Evolutionary conservation across 805 yeast species (phyloP).

Genomic region (Wickerhamomyces queroliae): DNA sequence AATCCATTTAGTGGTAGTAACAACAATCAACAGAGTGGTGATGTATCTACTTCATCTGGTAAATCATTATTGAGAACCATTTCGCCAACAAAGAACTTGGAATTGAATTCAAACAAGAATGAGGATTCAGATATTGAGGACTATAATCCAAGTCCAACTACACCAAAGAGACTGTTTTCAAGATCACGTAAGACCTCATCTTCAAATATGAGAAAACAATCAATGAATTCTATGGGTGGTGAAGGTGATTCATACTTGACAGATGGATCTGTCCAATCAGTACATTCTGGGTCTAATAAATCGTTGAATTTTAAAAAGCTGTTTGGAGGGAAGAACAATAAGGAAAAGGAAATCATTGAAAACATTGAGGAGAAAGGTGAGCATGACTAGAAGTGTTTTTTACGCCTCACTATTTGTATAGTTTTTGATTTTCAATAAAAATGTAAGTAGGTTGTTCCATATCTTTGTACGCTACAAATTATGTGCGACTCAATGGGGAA

Average conservation of each 20-base stretch:
- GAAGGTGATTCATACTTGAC: background rate
- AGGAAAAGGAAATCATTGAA: slow-evolving; percentile 7
- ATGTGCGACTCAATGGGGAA: too few relatives aligned
- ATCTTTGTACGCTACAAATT: too few relatives aligned
- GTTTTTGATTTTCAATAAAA: background rate
- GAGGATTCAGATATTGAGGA: slow-evolving; percentile 17
- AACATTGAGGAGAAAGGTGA: slow-evolving; percentile 17
- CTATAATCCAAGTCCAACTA: slow-evolving; percentile 3
- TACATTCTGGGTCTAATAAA: slow-evolving; percentile 8
- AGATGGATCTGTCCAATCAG: background rate
- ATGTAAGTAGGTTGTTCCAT: too few relatives aligned
- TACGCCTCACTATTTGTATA: background rate
- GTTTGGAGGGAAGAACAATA: slow-evolving; percentile 11
- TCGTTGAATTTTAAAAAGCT: background rate
- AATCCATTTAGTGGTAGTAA: slow-evolving; percentile 25
- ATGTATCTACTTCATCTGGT: slow-evolving; percentile 1
- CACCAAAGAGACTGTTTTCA: slow-evolving; percentile 16
- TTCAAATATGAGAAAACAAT: slow-evolving; percentile 14
- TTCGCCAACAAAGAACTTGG: slow-evolving; percentile 11
- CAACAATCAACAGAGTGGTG: background rate
- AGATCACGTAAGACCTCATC: slow-evolving; percentile 14
- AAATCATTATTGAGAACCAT: slow-evolving; percentile 10
- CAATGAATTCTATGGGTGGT: background rate
- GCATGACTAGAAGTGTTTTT: slow-evolving; percentile 3
- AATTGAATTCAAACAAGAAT: background rate